A percentile compares a stretch with the other conserved stretches of the same genome.
Evolutionary conservation across 2,329 filamentous ascomycete species (phyloP).

Genomic region (Polychaeton citri): DNA sequence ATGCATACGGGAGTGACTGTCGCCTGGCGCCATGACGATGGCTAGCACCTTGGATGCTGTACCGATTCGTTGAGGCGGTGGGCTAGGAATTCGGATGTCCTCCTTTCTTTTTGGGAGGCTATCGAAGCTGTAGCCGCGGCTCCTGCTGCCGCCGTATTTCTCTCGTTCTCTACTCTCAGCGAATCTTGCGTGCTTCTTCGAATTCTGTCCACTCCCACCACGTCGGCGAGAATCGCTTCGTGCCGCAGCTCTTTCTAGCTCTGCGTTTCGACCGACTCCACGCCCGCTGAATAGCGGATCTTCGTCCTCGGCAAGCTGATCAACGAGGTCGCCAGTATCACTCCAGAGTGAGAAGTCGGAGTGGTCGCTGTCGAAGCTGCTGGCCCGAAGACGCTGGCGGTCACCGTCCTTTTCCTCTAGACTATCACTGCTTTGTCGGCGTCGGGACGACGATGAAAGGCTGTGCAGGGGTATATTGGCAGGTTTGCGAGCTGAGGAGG

Average conservation of each 20-base stretch:
- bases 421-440: conserved; percentile 25
- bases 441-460: conserved; percentile 38
- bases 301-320: conserved; percentile 73
- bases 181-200: conserved; percentile 59
- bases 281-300: conserved; percentile 65
- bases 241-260: too few relatives aligned
- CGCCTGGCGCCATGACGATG: conserved; percentile 70
- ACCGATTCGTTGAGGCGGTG: conserved; percentile 49
- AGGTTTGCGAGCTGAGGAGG: conserved; percentile 42
- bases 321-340: conserved; percentile 87
- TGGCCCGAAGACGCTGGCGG: conserved; percentile 32
- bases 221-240: conserved; percentile 12
- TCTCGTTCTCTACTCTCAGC: conserved; percentile 27
- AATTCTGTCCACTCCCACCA: conserved; percentile 14
- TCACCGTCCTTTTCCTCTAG: conserved; percentile 37
- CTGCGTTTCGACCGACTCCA: conserved; percentile 33
- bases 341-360: conserved; percentile 76
- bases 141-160: conserved; percentile 27
- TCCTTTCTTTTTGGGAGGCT: conserved; percentile 44
- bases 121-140: conserved; percentile 12
- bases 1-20: conserved; percentile 58
- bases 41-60: conserved; percentile 59
- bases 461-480: conserved; percentile 82
- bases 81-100: conserved; percentile 68
- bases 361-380: conserved; percentile 11